Evolutionary conservation across 805 yeast genomes (phyloP), one percentile per base, ranked within the genome.

Genomic region (Teunomyces pallodes): DNA sequence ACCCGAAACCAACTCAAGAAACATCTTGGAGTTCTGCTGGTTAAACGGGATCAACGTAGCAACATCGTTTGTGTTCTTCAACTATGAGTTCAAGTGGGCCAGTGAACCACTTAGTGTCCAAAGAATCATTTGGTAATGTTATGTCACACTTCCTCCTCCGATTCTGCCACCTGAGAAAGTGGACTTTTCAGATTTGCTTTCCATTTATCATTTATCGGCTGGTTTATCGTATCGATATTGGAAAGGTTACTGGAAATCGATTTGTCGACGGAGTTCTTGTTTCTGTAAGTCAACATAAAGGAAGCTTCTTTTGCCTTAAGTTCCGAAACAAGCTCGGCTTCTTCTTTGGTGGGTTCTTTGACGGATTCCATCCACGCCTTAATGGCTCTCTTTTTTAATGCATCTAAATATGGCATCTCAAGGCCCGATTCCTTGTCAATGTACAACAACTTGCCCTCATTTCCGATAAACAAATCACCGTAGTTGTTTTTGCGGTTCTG

Each of bases 91-190:
- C 56, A 54, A 62, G 8, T 90, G 97, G 97, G 69, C 63, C 0
- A 74, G 77, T 47, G 87, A 87, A 56, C 73, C 78, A 0, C 76
- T 72, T 0, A 67, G 64, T 6, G 56, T 72, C 7, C 96, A 90
- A 65, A 78, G 97, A 57, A 88, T 94, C 50, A 90, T 92, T 57
- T 94, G 98, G 99, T 94, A 62, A 69, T 5, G 35, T 6, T 12
- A 7, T 12, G 3, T 24, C 10, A 38, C n/a, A 38, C 27, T 38
- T 38, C 41, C 28, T 24, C 41, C 13, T 38, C 41, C n/a, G 41
- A 38, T 38, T 38, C 41, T 24, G 41, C 12, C 27, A 38, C 41
- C n/a, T 38, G 41, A 10, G 41, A 38, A 38, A 38, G 41, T 17
- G 29, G 27, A 24, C 41, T 38, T 16, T 38, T 38, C 3, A n/a